Conservation (phyloP, 164 flowering plant species). For the Litsea cubeba region DNA sequence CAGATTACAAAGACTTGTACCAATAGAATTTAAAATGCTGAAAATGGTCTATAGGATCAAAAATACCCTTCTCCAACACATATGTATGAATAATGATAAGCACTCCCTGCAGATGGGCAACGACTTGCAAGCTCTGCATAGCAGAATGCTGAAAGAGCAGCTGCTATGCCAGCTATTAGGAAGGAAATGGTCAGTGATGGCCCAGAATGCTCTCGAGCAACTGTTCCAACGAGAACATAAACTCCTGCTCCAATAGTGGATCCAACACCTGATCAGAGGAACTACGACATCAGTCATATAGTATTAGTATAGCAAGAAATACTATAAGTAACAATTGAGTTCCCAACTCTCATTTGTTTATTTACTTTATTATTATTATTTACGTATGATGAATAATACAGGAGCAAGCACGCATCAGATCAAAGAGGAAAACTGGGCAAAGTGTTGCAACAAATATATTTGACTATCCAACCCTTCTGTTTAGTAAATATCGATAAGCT, state of each 20-base stretch:
- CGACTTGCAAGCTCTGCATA: slow-evolving; percentile 98
- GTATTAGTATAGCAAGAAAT: background rate
- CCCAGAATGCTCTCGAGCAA: slow-evolving; percentile 90
- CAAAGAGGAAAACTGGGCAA: too few relatives aligned
- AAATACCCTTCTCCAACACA: slow-evolving; percentile 94
- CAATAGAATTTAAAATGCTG: background rate
- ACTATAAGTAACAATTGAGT: too few relatives aligned
- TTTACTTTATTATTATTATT: too few relatives aligned
- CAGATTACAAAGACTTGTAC: too few relatives aligned
- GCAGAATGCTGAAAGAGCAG: slow-evolving; percentile 96
- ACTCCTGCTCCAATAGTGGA: slow-evolving; percentile 97
- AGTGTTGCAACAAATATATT: too few relatives aligned
- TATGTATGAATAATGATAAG: slow-evolving; percentile 95
- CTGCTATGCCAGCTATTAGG: slow-evolving; percentile 88
- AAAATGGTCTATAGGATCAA: background rate
- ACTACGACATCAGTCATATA: background rate
- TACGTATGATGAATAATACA: too few relatives aligned
- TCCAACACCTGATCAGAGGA: slow-evolving; percentile 66
- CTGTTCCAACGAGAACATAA: slow-evolving; percentile 88
- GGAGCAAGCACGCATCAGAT: too few relatives aligned
- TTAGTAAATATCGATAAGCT: too few relatives aligned
- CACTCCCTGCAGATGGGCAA: slow-evolving; percentile 98
- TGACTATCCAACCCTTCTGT: too few relatives aligned
- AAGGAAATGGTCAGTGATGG: slow-evolving; percentile 90
- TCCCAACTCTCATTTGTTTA: too few relatives aligned